Percentiles rank a stretch among this genome's conserved stretches.
Conservation (phyloP, 2,329 filamentous ascomycete species). For the Aspergillus novofumigatus region DNA sequence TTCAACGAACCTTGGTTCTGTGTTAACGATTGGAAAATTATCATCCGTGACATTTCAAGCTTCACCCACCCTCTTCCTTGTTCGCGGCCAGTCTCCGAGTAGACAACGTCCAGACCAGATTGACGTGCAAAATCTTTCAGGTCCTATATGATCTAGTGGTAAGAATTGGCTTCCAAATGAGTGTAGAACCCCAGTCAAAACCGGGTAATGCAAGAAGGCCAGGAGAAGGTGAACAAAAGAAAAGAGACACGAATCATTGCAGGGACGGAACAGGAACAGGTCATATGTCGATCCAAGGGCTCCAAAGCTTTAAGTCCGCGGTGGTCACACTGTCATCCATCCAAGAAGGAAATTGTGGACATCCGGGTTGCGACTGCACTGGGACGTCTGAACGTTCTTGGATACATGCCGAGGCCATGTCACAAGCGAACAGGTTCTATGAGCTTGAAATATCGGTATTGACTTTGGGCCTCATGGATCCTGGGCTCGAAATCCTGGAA, state of each 20-base stretch:
- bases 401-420: neutral
- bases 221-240: slow-evolving; percentile 3
- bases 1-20: slow-evolving; percentile 75
- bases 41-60: slow-evolving; percentile 13
- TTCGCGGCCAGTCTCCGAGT: slow-evolving; percentile 91
- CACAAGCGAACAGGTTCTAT: neutral
- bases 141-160: slow-evolving; percentile 78
- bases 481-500: neutral
- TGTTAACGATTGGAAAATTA: slow-evolving; percentile 21
- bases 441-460: neutral
- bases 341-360: slow-evolving; percentile 1
- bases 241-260: neutral
- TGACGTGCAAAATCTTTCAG: slow-evolving; percentile 99
- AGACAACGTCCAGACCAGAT: slow-evolving; percentile 95
- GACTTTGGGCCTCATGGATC: neutral
- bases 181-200: slow-evolving; percentile 14
- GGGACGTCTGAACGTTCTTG: neutral
- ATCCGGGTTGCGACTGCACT: neutral
- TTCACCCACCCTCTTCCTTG: slow-evolving; percentile 80
- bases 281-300: neutral
- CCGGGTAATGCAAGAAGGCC: slow-evolving; percentile 13
- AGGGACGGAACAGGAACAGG: neutral
- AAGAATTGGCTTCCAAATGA: slow-evolving; percentile 69
- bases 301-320: neutral
- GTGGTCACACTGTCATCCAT: neutral